These are phyloP conservation scores for Metschnikowia borealis DNA, from an alignment of 805 yeast genomes.

Conservation along the genomic window DNA sequence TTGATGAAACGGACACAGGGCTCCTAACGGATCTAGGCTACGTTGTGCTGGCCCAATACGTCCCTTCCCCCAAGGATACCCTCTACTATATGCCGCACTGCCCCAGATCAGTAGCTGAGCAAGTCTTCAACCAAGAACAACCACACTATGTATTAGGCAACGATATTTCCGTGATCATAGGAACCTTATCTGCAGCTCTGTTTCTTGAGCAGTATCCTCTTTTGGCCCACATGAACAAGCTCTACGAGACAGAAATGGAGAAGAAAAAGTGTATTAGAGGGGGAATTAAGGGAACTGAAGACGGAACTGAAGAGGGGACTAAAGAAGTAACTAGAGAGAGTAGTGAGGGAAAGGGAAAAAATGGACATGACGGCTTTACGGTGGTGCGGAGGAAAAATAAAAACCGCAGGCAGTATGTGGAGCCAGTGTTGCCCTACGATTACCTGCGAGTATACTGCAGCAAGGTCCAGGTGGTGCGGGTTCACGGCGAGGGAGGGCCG, in stretches of 20 bases:
- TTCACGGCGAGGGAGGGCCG: conserved; percentile 20
- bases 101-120: conserved; percentile 51
- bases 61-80: background rate
- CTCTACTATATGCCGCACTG: conserved; percentile 76
- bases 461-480: conserved; percentile 17
- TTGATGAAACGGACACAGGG: conserved; percentile 43
- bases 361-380: conserved; percentile 19
- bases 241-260: conserved; percentile 7
- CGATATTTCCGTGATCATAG: conserved; percentile 50
- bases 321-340: too few relatives aligned
- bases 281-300: background rate
- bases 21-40: conserved; percentile 16
- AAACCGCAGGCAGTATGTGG: conserved; percentile 22
- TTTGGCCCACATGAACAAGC: conserved; percentile 37
- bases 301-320: too few relatives aligned
- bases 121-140: conserved; percentile 25
- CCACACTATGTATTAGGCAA: conserved; percentile 49
- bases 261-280: background rate
- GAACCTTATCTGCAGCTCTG: conserved; percentile 42
- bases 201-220: conserved; percentile 42
- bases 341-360: too few relatives aligned
- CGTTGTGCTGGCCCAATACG: conserved; percentile 9
- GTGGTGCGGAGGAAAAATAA: conserved; percentile 20
- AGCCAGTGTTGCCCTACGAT: conserved; percentile 32
- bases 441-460: conserved; percentile 30